Evolutionary conservation across 1,139 yeast genomes (phyloP).

Genomic region (Lodderomyces orthopsilosis): DNA sequence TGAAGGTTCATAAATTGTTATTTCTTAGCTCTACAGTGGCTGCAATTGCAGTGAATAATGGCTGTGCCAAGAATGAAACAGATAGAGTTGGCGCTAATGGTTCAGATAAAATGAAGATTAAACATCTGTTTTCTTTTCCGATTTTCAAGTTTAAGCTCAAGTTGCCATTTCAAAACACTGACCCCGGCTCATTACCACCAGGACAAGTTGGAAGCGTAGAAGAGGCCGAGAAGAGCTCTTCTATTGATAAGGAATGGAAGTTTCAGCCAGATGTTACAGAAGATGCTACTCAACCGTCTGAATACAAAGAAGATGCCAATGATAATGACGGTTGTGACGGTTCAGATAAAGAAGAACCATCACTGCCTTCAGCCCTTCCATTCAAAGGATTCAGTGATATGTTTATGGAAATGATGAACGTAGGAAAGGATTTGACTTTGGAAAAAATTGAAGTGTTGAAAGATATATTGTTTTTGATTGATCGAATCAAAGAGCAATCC

Average conservation of each 20-base stretch:
- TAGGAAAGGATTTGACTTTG: slow-evolving; percentile 10
- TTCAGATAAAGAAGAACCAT: background rate
- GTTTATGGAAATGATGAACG: slow-evolving; percentile 10
- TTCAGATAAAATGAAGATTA: background rate
- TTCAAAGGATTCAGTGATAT: slow-evolving; percentile 8
- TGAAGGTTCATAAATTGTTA: background rate
- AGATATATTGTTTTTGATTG: slow-evolving; percentile 10
- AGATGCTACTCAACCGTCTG: background rate
- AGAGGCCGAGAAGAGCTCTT: background rate
- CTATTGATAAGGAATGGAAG: background rate
- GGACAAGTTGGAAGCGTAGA: background rate
- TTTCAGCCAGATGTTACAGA: background rate
- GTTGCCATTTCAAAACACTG: slow-evolving; percentile 1
- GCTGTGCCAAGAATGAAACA: background rate
- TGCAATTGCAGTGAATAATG: background rate
- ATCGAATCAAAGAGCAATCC: slow-evolving; percentile 6
- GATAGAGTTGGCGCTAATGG: background rate
- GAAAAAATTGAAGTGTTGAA: slow-evolving; percentile 10
- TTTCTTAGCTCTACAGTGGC: background rate
- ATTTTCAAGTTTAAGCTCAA: slow-evolving; percentile 2
- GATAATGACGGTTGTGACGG: background rate
- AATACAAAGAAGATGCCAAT: background rate
- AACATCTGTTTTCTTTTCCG: slow-evolving; percentile 1
- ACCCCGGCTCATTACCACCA: background rate
- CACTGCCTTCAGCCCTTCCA: background rate